Evolutionary conservation across 2,329 filamentous ascomycete species (phyloP).

Genomic region (Diaporthe batatas): DNA sequence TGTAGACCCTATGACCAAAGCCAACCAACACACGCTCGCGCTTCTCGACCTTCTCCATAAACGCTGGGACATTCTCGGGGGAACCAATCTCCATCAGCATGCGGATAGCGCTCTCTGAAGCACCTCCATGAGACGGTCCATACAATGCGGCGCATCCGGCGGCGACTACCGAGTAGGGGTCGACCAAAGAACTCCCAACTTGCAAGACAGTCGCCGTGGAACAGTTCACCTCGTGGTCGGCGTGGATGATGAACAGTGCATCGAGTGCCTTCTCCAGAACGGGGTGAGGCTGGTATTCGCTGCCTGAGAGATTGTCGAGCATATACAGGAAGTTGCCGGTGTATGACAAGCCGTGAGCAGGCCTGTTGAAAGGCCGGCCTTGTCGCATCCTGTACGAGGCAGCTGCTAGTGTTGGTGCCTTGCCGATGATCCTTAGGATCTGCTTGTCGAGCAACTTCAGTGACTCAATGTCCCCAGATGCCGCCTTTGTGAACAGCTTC

Average conservation of each 20-base stretch:
- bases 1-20: constrained; percentile 68
- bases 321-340: constrained; percentile 69
- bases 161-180: constrained; percentile 67
- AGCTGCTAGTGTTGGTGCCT: constrained; percentile 64
- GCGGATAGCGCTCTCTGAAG: constrained; percentile 68
- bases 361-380: constrained; percentile 64
- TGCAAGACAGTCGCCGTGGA: constrained; percentile 69
- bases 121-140: constrained; percentile 71
- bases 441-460: constrained; percentile 63
- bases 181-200: constrained; percentile 68
- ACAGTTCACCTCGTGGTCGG: constrained; percentile 71
- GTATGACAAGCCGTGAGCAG: constrained; percentile 62
- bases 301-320: constrained; percentile 63
- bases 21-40: constrained; percentile 66
- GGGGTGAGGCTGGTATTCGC: constrained; percentile 62
- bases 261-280: constrained; percentile 65
- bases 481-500: constrained; percentile 63
- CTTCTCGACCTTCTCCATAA: constrained; percentile 64
- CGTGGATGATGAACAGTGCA: constrained; percentile 67
- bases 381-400: constrained; percentile 66
- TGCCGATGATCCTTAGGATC: constrained; percentile 65
- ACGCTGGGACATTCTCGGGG: constrained; percentile 63
- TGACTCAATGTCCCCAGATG: constrained; percentile 55
- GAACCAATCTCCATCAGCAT: constrained; percentile 65
- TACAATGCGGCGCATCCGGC: constrained; percentile 67